These are phyloP conservation scores for Aspergillus udagawae DNA, from an alignment of 2,329 filamentous ascomycete species.

Conservation along the genomic window DNA sequence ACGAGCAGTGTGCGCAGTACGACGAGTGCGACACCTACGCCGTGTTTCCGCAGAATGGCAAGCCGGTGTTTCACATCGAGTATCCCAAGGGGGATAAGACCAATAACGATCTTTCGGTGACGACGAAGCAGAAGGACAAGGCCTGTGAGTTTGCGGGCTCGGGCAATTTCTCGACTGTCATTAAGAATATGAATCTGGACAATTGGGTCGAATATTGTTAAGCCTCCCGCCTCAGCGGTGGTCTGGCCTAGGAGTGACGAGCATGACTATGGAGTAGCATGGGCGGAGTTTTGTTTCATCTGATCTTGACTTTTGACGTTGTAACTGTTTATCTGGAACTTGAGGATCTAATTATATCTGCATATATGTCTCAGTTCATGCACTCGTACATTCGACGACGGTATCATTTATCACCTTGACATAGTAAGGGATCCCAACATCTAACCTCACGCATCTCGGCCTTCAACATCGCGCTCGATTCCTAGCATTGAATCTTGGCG, in stretches of 20 bases:
- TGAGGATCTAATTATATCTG: too few relatives aligned
- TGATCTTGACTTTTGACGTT: too few relatives aligned
- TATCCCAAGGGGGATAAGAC: slow-evolving; percentile 54
- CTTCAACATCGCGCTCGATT: too few relatives aligned
- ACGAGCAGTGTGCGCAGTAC: slow-evolving; percentile 64
- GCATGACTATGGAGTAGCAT: too few relatives aligned
- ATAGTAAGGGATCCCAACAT: too few relatives aligned
- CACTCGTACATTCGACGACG: too few relatives aligned
- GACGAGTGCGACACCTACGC: slow-evolving; percentile 57
- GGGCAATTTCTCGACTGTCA: slow-evolving; percentile 57
- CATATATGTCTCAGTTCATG: too few relatives aligned
- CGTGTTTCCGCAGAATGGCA: slow-evolving; percentile 56
- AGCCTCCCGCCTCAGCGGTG: neutral
- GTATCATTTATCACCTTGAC: too few relatives aligned
- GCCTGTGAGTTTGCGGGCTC: slow-evolving; percentile 49
- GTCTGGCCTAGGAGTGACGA: slow-evolving; percentile 9
- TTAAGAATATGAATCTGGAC: slow-evolving; percentile 63
- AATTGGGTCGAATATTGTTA: slow-evolving; percentile 59
- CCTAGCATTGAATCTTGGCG: too few relatives aligned
- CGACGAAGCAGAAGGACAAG: slow-evolving; percentile 27
- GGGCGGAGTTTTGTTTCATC: neutral
- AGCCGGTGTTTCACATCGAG: slow-evolving; percentile 71
- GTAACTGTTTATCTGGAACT: too few relatives aligned
- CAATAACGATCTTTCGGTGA: slow-evolving; percentile 33
- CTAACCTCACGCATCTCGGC: too few relatives aligned